Percentiles rank a stretch among this genome's conserved stretches.
These are phyloP conservation scores for Serpula lacrymans DNA, from an alignment of 768 basidiomycete genomes.

Conservation along the genomic window DNA sequence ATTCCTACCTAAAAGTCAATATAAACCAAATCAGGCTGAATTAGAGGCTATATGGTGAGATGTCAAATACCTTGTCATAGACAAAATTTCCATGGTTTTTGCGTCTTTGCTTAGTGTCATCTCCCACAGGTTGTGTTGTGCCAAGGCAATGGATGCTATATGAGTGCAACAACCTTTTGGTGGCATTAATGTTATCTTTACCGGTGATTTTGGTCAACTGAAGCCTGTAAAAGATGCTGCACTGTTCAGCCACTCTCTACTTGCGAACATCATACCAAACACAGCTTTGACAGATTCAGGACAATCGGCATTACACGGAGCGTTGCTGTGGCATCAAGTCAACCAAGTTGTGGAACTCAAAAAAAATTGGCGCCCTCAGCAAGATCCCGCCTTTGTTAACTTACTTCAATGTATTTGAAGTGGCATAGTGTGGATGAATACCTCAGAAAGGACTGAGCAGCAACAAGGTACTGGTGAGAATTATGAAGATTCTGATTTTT, in stretches of 20 bases:
- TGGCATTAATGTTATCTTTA: slow-evolving; percentile 29
- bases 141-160: slow-evolving; percentile 10
- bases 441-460: no score
- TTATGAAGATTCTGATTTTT: not conserved
- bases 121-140: slow-evolving; percentile 14
- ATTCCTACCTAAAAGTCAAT: slow-evolving; percentile 7
- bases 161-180: slow-evolving; percentile 19
- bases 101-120: slow-evolving; percentile 17
- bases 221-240: slow-evolving; percentile 16
- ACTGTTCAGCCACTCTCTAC: slow-evolving; percentile 14
- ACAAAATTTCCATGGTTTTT: slow-evolving; percentile 17
- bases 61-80: slow-evolving; percentile 17
- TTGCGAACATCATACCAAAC: no score
- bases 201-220: slow-evolving; percentile 28
- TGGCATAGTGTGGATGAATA: no score
- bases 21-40: slow-evolving; percentile 7
- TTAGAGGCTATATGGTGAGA: slow-evolving; percentile 12
- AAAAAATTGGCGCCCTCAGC: no score
- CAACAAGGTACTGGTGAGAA: slow-evolving; percentile 8
- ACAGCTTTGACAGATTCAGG: no score
- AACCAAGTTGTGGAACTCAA: slow-evolving; percentile 11
- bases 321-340: not conserved
- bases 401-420: no score
- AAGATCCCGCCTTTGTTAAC: no score
- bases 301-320: no score